These are phyloP conservation scores for Nyctanthes arbortristis DNA, from an alignment of 257 asterid genomes.

Conservation along the genomic window DNA sequence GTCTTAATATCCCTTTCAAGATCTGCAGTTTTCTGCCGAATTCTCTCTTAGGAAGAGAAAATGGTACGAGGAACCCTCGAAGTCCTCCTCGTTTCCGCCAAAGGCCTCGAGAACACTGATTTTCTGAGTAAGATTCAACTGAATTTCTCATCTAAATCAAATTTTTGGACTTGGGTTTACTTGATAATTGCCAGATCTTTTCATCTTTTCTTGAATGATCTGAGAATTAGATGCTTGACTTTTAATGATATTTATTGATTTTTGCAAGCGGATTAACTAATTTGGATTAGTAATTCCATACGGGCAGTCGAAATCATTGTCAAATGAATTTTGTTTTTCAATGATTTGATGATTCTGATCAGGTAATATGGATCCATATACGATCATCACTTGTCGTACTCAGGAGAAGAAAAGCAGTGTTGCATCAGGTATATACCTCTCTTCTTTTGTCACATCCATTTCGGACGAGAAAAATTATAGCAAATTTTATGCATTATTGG, in stretches of 20 bases:
- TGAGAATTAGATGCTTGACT: neutral
- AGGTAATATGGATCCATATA: slow-evolving; percentile 68
- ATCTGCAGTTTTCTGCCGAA: slow-evolving; percentile 3
- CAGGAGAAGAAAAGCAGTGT: slow-evolving; percentile 64
- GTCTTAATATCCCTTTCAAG: neutral
- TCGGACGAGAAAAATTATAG: neutral
- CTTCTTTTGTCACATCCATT: neutral
- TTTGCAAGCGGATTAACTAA: neutral
- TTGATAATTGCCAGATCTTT: neutral
- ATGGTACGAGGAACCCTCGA: slow-evolving; percentile 10
- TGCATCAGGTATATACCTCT: slow-evolving; percentile 74
- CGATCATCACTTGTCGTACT: slow-evolving; percentile 45
- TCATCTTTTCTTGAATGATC: neutral
- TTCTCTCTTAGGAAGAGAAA: slow-evolving; percentile 12
- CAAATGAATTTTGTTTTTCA: neutral
- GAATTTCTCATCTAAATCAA: neutral
- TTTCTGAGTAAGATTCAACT: neutral
- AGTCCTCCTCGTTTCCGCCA: neutral
- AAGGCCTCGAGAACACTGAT: slow-evolving; percentile 4
- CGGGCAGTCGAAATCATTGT: neutral
- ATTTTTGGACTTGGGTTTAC: neutral
- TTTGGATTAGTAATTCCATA: neutral
- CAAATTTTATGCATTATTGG: too few relatives aligned
- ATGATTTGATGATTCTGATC: neutral
- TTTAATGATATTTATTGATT: neutral